phyloP scores from a whole-genome alignment of 2,329 filamentous ascomycete species.

The Stagonosporopsis cucurbitacearum region DNA sequence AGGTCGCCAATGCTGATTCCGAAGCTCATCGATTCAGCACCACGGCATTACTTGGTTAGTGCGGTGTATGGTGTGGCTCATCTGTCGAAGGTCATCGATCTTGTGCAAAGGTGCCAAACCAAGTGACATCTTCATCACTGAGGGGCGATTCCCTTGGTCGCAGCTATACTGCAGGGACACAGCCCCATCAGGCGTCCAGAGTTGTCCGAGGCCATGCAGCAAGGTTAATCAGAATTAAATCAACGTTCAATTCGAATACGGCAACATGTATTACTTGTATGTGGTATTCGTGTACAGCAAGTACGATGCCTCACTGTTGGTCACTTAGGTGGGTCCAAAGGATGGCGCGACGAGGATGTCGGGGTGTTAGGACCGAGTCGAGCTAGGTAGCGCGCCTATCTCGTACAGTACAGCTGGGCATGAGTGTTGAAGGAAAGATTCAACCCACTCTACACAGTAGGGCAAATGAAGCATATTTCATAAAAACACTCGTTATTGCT shows the following conservation, averaged over 20 bases:
- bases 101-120: not conserved
- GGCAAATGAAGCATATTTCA: too few relatives aligned
- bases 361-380: not conserved
- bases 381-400: not conserved
- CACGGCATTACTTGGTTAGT: not conserved
- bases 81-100: not conserved
- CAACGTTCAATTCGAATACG: not conserved
- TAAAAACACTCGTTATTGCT: too few relatives aligned
- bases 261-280: not conserved
- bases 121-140: not conserved
- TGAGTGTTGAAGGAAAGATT: too few relatives aligned
- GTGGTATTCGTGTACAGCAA: not conserved
- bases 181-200: not conserved
- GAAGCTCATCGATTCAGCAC: slow-evolving; percentile 31
- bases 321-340: not conserved
- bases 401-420: too few relatives aligned
- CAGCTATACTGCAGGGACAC: not conserved
- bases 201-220: not conserved
- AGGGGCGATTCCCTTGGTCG: not conserved
- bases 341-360: not conserved
- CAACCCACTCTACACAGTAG: not conserved
- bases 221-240: not conserved
- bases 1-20: slow-evolving; percentile 35
- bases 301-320: not conserved
- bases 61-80: not conserved